Evolutionary conservation across 1,284 basidiomycete species (phyloP).

Genomic region (Heterobasidion parviporum): DNA sequence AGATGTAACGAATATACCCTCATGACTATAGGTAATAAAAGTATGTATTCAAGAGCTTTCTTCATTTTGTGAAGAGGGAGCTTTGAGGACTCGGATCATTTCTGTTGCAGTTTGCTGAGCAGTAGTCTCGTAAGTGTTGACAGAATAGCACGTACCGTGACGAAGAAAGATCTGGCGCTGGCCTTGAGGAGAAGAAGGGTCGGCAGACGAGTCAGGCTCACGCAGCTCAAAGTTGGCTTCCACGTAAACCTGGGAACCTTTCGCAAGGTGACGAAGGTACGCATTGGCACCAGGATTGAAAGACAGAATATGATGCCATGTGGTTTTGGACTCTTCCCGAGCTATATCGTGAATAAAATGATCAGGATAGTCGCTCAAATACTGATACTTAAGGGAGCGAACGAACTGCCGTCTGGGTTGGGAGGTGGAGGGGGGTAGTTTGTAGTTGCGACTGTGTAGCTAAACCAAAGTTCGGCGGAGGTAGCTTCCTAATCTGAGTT

Average conservation of each 20-base stretch:
- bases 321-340: constrained; percentile 42
- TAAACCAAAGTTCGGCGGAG: constrained; percentile 15
- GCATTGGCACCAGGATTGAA: constrained; percentile 51
- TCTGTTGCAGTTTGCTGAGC: constrained; percentile 15
- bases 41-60: constrained; percentile 4
- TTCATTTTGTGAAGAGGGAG: not conserved
- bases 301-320: constrained; percentile 70
- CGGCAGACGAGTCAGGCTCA: constrained; percentile 56
- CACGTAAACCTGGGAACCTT: constrained; percentile 67
- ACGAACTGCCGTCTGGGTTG: constrained; percentile 54
- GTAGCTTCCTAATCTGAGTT: not conserved
- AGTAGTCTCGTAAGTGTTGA: not conserved
- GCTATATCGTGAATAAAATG: constrained; percentile 27
- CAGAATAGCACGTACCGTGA: constrained; percentile 44
- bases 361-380: not conserved
- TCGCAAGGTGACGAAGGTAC: constrained; percentile 54
- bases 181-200: constrained; percentile 53
- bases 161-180: constrained; percentile 74
- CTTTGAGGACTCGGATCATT: constrained; percentile 18
- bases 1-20: not conserved
- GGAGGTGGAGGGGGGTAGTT: constrained; percentile 51
- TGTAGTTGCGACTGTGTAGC: constrained; percentile 63
- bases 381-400: not conserved
- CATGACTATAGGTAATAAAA: not conserved
- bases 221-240: constrained; percentile 69